Conservation (phyloP, 163 green algal genomes). For the Scenedesmus sp. region DNA sequence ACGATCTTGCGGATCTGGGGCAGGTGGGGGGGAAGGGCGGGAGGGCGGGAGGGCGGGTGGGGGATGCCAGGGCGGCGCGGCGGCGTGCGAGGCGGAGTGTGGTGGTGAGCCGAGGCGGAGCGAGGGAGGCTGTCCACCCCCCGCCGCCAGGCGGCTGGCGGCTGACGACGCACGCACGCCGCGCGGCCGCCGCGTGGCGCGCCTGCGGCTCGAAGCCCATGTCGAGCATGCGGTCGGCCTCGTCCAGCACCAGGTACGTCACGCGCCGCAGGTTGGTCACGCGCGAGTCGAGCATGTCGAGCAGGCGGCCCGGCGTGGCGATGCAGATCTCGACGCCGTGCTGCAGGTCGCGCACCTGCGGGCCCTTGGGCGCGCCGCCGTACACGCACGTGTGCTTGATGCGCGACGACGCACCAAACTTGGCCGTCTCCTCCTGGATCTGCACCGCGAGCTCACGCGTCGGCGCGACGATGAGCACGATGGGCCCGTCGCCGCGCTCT, state of each 20-base stretch:
- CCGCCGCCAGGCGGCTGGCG: no score
- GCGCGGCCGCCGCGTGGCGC: neutral
- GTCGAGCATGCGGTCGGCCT: conserved; percentile 99
- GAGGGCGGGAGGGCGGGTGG: neutral
- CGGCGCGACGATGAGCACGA: conserved; percentile 90
- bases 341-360: conserved; percentile 82
- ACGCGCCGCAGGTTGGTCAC: conserved; percentile 88
- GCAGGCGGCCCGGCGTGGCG: conserved; percentile 95
- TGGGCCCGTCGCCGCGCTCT: conserved; percentile 85
- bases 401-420: conserved; percentile 88
- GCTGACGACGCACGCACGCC: no score
- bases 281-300: conserved; percentile 94
- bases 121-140: no score
- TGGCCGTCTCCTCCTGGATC: conserved; percentile 93
- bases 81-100: neutral
- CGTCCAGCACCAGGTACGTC: conserved; percentile 96
- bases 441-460: conserved; percentile 96
- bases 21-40: no score
- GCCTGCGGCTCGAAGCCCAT: conserved; percentile 99
- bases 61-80: neutral
- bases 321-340: conserved; percentile 94
- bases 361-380: conserved; percentile 92
- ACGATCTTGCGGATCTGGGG: conserved; percentile 83
- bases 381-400: conserved; percentile 98
- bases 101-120: no score